These are phyloP conservation scores for Royoungia palumana DNA, from an alignment of 768 basidiomycete genomes.

Conservation along the genomic window DNA sequence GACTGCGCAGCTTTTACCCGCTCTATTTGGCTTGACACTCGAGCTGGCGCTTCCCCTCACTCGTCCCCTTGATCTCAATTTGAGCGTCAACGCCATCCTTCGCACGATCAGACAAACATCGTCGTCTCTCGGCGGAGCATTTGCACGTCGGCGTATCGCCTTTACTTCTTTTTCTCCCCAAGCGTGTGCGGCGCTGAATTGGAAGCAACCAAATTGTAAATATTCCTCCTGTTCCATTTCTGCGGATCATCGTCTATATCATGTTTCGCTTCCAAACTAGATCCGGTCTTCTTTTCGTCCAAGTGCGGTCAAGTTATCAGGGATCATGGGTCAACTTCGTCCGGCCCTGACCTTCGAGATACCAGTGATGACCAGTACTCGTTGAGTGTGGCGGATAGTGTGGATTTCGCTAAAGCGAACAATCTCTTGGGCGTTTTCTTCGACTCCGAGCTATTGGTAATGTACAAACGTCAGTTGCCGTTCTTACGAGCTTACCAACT, in stretches of 20 bases:
- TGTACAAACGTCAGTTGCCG: constrained; percentile 19
- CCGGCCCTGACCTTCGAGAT: constrained; percentile 34
- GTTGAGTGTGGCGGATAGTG: constrained; percentile 81
- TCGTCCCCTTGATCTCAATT: constrained; percentile 68
- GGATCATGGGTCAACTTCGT: constrained; percentile 38
- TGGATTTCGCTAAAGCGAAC: constrained; percentile 89
- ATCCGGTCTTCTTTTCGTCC: constrained; percentile 93
- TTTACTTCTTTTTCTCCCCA: constrained; percentile 91
- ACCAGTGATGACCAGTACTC: constrained; percentile 48
- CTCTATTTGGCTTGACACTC: constrained; percentile 69
- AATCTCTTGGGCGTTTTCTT: constrained; percentile 91
- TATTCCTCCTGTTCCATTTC: constrained; percentile 14
- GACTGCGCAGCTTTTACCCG: constrained; percentile 50
- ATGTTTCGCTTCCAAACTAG: constrained; percentile 38
- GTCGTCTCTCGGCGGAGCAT: constrained; percentile 45
- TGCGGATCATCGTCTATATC: constrained; percentile 21
- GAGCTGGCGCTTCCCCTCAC: constrained; percentile 70
- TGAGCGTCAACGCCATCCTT: constrained; percentile 80
- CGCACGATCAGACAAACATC: constrained; percentile 75
- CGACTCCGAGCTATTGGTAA: constrained; percentile 81
- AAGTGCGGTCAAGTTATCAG: constrained; percentile 67
- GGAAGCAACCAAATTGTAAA: constrained; percentile 99
- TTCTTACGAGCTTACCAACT: constrained; percentile 12
- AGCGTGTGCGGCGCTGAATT: constrained; percentile 87
- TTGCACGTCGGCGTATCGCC: constrained; percentile 73